Evolutionary conservation across 106 monocot species (phyloP), one percentile per base, ranked within the genome.

Genomic region (Xerophyta viscosa): DNA sequence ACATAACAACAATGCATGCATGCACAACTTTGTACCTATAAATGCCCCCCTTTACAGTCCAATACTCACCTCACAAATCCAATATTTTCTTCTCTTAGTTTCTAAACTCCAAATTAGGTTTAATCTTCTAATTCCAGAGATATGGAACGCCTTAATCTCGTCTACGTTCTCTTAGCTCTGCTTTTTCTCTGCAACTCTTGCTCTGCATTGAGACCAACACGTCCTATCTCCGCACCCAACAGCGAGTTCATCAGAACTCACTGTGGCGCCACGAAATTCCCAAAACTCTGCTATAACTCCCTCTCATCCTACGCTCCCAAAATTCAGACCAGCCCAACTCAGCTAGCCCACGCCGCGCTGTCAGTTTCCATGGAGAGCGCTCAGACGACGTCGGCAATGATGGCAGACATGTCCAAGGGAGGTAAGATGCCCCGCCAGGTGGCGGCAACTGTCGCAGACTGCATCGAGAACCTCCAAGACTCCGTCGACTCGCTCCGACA

Each of bases 231-330:
- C n/a, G 27, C 11, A 18, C 47, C 46, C 8, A 47, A 14, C 58
- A 57, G 11, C 2, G 64, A 48, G 44, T 73, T 83, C 77, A 66
- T 83, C 21, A 52, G 42, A 21, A 36, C 55, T 26, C 61, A 67
- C 5, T 77, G 82, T 48, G 27, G 31, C 27, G 22, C 48, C 20
- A 72, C 82, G 23, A 29, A 15, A 2, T 82, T 61, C 61, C 82
- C 82, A 0, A 0, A 8, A 4, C 72, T 82, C 10, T 82, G 82
- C 48, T 57, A 65, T 62, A 36, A n/a, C 57, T 69, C 82, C 21
- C 77, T 82, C 39, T 68, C 77, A 21, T 12, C 69, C 55, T 65
- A 66, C 57, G 72, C 82, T 10, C 18, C 30, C 41, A 31, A 25
- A n/a, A 58, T 82, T 31, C 42, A 66, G 17, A 54, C 60, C 33